These are phyloP conservation scores for Erysiphe neolycopersici DNA, from an alignment of 2,329 filamentous ascomycete species.

Conservation along the genomic window DNA sequence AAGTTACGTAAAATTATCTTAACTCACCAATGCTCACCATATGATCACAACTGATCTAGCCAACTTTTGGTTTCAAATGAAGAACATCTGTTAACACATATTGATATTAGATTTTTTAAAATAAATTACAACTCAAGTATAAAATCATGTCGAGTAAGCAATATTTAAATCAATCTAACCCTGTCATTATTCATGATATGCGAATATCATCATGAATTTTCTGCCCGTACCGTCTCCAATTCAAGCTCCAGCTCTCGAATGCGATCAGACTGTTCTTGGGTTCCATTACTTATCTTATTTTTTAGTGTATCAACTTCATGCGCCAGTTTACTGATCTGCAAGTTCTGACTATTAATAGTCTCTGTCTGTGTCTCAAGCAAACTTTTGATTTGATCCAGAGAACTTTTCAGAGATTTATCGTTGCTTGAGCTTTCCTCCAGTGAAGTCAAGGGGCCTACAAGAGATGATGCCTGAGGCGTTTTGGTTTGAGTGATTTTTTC, in stretches of 20 bases:
- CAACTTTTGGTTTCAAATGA: too few relatives aligned
- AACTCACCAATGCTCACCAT: too few relatives aligned
- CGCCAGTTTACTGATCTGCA: constrained; percentile 44
- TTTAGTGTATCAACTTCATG: constrained; percentile 59
- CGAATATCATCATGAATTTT: background rate
- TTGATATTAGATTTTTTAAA: too few relatives aligned
- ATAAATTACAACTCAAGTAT: too few relatives aligned
- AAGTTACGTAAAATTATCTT: too few relatives aligned
- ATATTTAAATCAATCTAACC: too few relatives aligned
- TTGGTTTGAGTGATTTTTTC: constrained; percentile 3
- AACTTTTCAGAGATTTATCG: constrained; percentile 27
- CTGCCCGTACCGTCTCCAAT: constrained; percentile 27
- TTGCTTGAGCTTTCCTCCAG: constrained; percentile 10
- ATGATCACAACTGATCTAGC: too few relatives aligned
- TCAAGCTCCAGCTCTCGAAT: constrained; percentile 42
- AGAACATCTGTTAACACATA: too few relatives aligned
- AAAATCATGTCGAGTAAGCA: too few relatives aligned
- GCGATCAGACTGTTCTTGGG: constrained; percentile 37
- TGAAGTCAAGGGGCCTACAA: background rate
- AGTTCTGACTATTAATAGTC: constrained; percentile 50
- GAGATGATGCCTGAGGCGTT: background rate
- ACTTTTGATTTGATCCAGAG: constrained; percentile 50
- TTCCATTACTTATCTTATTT: constrained; percentile 34
- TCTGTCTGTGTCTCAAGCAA: constrained; percentile 52
- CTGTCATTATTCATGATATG: too few relatives aligned